Conservation (phyloP, 208 protist genomes). For the Trypanosoma grayi region DNA sequence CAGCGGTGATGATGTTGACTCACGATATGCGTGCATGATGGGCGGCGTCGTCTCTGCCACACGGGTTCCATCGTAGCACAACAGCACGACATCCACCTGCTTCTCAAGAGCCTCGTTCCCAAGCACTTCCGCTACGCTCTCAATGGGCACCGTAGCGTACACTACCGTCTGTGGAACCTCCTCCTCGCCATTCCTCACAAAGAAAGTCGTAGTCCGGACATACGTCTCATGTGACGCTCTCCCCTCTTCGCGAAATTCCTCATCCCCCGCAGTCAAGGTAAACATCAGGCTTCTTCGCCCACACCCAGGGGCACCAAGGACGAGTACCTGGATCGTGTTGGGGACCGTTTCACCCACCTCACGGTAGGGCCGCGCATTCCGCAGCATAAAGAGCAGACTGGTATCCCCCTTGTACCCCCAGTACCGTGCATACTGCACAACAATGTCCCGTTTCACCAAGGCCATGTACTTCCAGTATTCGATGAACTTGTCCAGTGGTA, state of each 20-base stretch:
- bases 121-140: constrained; percentile 40
- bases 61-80: constrained; percentile 72
- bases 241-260: constrained; percentile 21
- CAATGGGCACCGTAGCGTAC: constrained; percentile 48
- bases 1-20: constrained; percentile 19
- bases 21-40: constrained; percentile 44
- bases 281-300: constrained; percentile 55
- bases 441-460: constrained; percentile 51
- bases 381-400: constrained; percentile 62
- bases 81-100: constrained; percentile 73
- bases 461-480: constrained; percentile 90
- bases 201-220: constrained; percentile 61
- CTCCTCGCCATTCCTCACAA: constrained; percentile 29
- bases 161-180: constrained; percentile 63
- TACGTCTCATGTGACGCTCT: constrained; percentile 19
- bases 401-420: constrained; percentile 87
- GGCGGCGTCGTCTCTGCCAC: constrained; percentile 32
- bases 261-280: constrained; percentile 32
- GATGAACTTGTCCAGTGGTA: constrained; percentile 76
- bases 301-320: constrained; percentile 49
- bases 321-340: constrained; percentile 73
- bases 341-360: constrained; percentile 42
- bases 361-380: constrained; percentile 45
- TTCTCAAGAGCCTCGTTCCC: constrained; percentile 43
- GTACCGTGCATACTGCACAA: constrained; percentile 82